Percentiles rank a stretch among this genome's conserved stretches.
Conservation (phyloP, 805 yeast species). For the Candida montana region DNA sequence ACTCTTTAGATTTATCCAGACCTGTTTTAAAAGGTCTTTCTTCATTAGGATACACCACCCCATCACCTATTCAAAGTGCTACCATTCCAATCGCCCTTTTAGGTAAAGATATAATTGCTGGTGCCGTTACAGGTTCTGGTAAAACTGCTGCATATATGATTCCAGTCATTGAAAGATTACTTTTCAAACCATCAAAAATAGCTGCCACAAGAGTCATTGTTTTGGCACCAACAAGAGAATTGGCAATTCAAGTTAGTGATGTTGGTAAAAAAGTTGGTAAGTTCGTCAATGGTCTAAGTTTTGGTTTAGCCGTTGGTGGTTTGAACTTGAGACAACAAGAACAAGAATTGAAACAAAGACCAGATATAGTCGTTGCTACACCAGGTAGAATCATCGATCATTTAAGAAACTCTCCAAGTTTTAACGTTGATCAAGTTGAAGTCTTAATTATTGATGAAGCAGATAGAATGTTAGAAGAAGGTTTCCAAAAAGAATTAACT, state of each 20-base stretch:
- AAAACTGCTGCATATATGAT: slow-evolving; percentile 98
- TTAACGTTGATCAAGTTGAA: slow-evolving; percentile 86
- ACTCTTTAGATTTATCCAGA: slow-evolving; percentile 75
- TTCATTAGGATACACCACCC: slow-evolving; percentile 75
- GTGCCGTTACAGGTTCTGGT: slow-evolving; percentile 99
- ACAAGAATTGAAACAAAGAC: slow-evolving; percentile 84
- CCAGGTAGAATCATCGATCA: slow-evolving; percentile 99
- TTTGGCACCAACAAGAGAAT: slow-evolving; percentile 93
- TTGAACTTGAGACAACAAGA: slow-evolving; percentile 92
- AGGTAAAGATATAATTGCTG: slow-evolving; percentile 97
- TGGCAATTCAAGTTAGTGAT: slow-evolving; percentile 93
- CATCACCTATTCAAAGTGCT: slow-evolving; percentile 92
- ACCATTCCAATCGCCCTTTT: slow-evolving; percentile 88
- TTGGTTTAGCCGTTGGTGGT: slow-evolving; percentile 98
- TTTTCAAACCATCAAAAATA: slow-evolving; percentile 80
- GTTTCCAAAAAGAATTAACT: slow-evolving; percentile 90
- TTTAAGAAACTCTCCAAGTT: slow-evolving; percentile 89
- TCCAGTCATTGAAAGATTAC: slow-evolving; percentile 87
- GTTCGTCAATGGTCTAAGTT: slow-evolving; percentile 68
- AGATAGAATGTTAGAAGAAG: slow-evolving; percentile 98
- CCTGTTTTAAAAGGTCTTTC: slow-evolving; percentile 83
- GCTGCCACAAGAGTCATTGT: slow-evolving; percentile 89
- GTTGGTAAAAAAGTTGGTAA: slow-evolving; percentile 84
- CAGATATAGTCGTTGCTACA: slow-evolving; percentile 95
- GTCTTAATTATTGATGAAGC: slow-evolving; percentile 95